Percentiles rank a stretch among this genome's conserved stretches.
These are phyloP conservation scores for Strobilomyces dryophilus DNA, from an alignment of 768 basidiomycete genomes.

Conservation along the genomic window DNA sequence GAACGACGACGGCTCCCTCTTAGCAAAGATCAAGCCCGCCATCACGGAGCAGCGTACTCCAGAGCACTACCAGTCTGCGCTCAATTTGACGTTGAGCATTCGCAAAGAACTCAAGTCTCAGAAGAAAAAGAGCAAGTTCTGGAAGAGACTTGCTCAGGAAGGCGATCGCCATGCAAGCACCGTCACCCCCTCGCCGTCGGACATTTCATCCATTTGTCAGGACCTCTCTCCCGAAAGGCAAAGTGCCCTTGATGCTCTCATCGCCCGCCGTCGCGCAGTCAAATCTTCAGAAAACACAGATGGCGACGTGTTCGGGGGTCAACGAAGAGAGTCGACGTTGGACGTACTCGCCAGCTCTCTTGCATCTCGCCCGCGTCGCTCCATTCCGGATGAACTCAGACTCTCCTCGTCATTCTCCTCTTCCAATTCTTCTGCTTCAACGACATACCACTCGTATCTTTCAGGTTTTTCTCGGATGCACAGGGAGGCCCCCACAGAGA, in stretches of 20 bases:
- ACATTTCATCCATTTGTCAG: conserved; percentile 27
- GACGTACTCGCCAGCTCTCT: conserved; percentile 22
- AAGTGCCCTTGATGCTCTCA: conserved; percentile 37
- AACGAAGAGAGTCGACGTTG: conserved; percentile 8
- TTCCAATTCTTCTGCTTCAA: conserved; percentile 18
- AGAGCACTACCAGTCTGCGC: conserved; percentile 43
- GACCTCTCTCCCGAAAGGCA: conserved; percentile 24
- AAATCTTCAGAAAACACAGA: conserved; percentile 12
- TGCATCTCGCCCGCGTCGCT: conserved; percentile 22
- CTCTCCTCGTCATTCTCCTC: conserved; percentile 19
- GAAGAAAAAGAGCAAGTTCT: conserved; percentile 43
- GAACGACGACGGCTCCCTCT: conserved; percentile 35
- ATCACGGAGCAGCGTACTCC: conserved; percentile 34
- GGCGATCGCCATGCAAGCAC: conserved; percentile 16
- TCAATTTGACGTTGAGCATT: conserved; percentile 41
- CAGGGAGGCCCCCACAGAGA: conserved; percentile 10
- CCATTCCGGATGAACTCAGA: conserved; percentile 8
- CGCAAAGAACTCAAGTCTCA: conserved; percentile 41
- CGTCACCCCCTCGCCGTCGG: conserved; percentile 30
- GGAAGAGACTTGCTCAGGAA: conserved; percentile 41
- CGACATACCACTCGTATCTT: conserved; percentile 13
- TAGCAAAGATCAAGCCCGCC: conserved; percentile 39
- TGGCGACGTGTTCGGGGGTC: conserved; percentile 25
- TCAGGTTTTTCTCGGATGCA: conserved; percentile 9
- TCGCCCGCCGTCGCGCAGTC: conserved; percentile 21